Evolutionary conservation across 2,329 filamentous ascomycete species (phyloP).

Genomic region (Fonsecaea nubica): DNA sequence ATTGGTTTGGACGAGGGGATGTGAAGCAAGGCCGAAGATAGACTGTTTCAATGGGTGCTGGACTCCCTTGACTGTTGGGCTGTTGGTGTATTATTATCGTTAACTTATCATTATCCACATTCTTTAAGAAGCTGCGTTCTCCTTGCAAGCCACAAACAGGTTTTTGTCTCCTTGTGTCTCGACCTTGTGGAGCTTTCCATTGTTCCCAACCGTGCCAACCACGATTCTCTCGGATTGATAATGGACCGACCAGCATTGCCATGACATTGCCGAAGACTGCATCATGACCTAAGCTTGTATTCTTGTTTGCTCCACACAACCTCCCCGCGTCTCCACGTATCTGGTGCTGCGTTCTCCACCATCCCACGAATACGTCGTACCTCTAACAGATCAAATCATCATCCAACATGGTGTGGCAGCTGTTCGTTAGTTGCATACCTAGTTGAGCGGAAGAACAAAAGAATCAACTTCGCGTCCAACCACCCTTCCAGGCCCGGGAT

Average conservation of each 20-base stretch:
- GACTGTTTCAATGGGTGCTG: not conserved
- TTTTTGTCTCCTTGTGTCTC: not conserved
- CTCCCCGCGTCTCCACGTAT: constrained; percentile 1
- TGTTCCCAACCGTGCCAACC: too few relatives aligned
- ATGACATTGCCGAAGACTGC: constrained; percentile 6
- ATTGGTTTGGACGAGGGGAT: not conserved
- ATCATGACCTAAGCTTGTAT: not conserved
- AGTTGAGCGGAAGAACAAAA: not conserved
- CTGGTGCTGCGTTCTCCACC: not conserved
- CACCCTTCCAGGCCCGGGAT: constrained; percentile 2
- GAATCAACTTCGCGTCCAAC: constrained; percentile 4
- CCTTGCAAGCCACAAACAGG: not conserved
- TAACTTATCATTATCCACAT: constrained; percentile 17
- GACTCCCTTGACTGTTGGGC: not conserved
- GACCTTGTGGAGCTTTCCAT: too few relatives aligned
- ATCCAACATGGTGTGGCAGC: not conserved
- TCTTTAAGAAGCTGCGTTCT: not conserved
- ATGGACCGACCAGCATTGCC: constrained; percentile 1
- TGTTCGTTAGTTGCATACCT: not conserved
- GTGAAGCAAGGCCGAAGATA: not conserved
- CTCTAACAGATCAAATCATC: too few relatives aligned
- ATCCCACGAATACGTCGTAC: too few relatives aligned
- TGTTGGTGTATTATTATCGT: constrained; percentile 15
- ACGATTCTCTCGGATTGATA: not conserved
- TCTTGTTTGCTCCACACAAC: too few relatives aligned